Conservation (phyloP, 257 asterid genomes). For the Fraxinus anomala region DNA sequence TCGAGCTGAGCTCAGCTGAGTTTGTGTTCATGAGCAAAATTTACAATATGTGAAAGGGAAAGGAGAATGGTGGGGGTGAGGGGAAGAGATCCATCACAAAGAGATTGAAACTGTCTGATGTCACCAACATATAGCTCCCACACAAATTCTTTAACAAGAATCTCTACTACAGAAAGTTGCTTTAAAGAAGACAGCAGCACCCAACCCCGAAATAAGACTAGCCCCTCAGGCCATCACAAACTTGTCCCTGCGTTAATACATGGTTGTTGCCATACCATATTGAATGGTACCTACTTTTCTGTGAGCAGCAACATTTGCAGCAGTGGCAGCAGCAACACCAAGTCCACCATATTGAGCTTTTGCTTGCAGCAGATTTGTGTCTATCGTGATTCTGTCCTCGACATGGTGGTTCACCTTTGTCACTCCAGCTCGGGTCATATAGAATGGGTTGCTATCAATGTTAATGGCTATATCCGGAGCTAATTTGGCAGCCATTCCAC, state of each 20-base stretch:
- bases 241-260: constrained; percentile 30
- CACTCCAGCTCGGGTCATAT: constrained; percentile 44
- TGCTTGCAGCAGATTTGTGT: constrained; percentile 63
- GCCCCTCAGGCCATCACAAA: neutral
- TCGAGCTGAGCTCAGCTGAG: neutral
- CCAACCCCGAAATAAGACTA: neutral
- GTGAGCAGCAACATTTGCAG: constrained; percentile 36
- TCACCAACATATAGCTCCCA: constrained; percentile 1
- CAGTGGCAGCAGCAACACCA: constrained; percentile 43
- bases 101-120: neutral
- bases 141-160: neutral
- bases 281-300: constrained; percentile 40
- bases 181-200: neutral
- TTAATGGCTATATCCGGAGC: constrained; percentile 69
- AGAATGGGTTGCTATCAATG: constrained; percentile 61
- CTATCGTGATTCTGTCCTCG: constrained; percentile 58
- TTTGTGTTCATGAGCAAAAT: neutral
- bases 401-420: constrained; percentile 39
- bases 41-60: neutral
- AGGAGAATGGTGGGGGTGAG: neutral
- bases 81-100: neutral
- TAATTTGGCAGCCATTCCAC: constrained; percentile 59
- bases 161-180: neutral
- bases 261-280: constrained; percentile 40
- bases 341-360: constrained; percentile 64